Evolutionary conservation across 768 basidiomycete genomes (phyloP).

Genomic region (Multifurca ochricompacta): DNA sequence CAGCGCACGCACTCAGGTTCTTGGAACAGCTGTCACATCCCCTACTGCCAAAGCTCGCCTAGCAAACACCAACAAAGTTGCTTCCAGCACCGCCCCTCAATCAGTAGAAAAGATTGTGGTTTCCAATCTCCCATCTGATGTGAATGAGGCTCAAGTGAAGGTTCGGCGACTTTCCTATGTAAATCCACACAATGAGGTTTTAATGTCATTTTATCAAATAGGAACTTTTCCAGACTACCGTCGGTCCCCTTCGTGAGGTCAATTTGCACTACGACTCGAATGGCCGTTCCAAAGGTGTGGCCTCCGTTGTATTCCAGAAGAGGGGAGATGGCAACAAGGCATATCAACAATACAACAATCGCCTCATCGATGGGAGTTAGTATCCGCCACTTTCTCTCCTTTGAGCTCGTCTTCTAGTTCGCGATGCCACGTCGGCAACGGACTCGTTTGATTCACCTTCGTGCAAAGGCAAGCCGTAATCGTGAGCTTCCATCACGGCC

Average conservation of each 20-base stretch:
- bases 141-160: conserved; percentile 90
- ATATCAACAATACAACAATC: conserved; percentile 91
- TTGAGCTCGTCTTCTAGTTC: conserved; percentile 26
- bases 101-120: conserved; percentile 89
- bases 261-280: conserved; percentile 76
- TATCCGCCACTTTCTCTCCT: conserved; percentile 48
- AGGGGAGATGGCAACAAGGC: conserved; percentile 91
- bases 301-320: conserved; percentile 76
- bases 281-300: conserved; percentile 88
- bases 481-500: conserved; percentile 8
- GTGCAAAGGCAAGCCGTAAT: conserved; percentile 12
- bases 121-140: conserved; percentile 86
- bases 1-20: conserved; percentile 45
- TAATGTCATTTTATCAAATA: conserved; percentile 28
- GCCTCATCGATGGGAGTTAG: conserved; percentile 99
- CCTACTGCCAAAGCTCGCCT: conserved; percentile 48
- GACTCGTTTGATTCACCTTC: conserved; percentile 19
- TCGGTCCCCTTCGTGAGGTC: conserved; percentile 80
- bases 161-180: conserved; percentile 37
- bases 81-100: conserved; percentile 32
- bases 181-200: not conserved
- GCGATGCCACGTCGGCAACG: conserved; percentile 18
- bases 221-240: conserved; percentile 90
- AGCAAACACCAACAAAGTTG: conserved; percentile 31
- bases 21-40: conserved; percentile 45